Conservation (phyloP, 352 stramenopile genomes). For the Globisporangium iwayamae region DNA sequence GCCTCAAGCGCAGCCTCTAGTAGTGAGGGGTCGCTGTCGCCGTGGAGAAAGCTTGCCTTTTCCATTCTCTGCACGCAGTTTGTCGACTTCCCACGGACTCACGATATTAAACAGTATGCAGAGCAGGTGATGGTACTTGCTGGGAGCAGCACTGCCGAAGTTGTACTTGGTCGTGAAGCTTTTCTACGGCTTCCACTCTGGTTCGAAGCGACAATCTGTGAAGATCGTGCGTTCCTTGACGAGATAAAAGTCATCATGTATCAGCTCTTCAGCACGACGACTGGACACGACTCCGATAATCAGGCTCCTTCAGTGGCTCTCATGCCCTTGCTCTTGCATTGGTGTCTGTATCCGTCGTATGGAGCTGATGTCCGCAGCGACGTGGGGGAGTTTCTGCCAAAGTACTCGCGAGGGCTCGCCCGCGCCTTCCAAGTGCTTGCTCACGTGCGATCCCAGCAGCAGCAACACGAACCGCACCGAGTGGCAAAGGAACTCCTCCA, state of each 20-base stretch:
- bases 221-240: neutral
- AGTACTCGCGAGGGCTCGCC: slow-evolving; percentile 34
- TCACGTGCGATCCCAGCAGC: slow-evolving; percentile 8
- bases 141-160: neutral
- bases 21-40: slow-evolving; percentile 6
- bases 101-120: slow-evolving; percentile 22
- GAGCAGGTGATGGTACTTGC: neutral
- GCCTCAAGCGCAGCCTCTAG: slow-evolving; percentile 11
- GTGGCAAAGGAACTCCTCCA: slow-evolving; percentile 7
- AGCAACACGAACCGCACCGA: neutral
- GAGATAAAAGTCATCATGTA: slow-evolving; percentile 33
- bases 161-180: slow-evolving; percentile 15
- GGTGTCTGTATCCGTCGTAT: slow-evolving; percentile 28
- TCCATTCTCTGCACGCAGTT: slow-evolving; percentile 40
- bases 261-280: slow-evolving; percentile 25
- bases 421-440: slow-evolving; percentile 31
- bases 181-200: slow-evolving; percentile 41
- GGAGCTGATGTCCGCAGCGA: slow-evolving; percentile 28
- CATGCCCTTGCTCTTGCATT: slow-evolving; percentile 35
- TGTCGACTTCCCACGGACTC: slow-evolving; percentile 23
- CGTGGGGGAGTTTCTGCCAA: slow-evolving; percentile 31
- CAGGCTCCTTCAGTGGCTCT: slow-evolving; percentile 7
- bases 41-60: slow-evolving; percentile 41
- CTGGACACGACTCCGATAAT: neutral
- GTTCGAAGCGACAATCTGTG: slow-evolving; percentile 26